Percentiles rank a stretch among this genome's conserved stretches.
Evolutionary conservation across 495 filamentous ascomycete genomes (phyloP).

Genomic region (Mytilinidion resinicola): DNA sequence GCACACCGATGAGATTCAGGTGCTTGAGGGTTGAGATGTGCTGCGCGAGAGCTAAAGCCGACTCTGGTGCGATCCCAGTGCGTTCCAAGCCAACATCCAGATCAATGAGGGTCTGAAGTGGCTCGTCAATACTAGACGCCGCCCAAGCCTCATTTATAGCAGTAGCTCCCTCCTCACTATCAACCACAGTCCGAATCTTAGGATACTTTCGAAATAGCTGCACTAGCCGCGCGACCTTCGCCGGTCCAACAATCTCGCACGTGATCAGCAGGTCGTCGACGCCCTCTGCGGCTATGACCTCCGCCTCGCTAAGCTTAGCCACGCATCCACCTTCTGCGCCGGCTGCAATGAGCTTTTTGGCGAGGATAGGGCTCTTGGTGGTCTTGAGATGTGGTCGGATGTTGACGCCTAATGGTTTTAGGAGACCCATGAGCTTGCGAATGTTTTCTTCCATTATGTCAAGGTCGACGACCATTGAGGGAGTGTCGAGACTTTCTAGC

Average conservation of each 20-base stretch:
- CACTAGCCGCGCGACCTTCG: constrained; percentile 30
- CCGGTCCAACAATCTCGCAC: constrained; percentile 32
- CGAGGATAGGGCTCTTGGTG: constrained; percentile 32
- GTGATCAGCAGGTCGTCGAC: constrained; percentile 36
- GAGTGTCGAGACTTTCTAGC: constrained; percentile 33
- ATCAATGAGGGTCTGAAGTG: constrained; percentile 29
- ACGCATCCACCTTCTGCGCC: constrained; percentile 35
- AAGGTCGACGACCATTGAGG: constrained; percentile 37
- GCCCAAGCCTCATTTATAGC: constrained; percentile 30
- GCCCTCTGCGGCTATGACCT: constrained; percentile 28
- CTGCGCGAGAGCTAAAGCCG: constrained; percentile 11
- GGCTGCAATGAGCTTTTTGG: constrained; percentile 23
- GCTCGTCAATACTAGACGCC: constrained; percentile 18
- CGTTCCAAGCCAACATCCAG: constrained; percentile 34
- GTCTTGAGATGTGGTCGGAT: constrained; percentile 37
- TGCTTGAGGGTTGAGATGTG: constrained; percentile 4
- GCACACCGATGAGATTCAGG: constrained; percentile 21
- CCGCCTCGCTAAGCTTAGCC: constrained; percentile 36
- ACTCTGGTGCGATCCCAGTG: constrained; percentile 31
- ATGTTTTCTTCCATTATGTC: constrained; percentile 35
- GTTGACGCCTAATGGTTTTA: constrained; percentile 26
- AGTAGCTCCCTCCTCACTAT: constrained; percentile 27
- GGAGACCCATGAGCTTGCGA: constrained; percentile 24
- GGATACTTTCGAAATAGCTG: constrained; percentile 23
- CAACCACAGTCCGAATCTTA: constrained; percentile 30